A percentile compares a stretch with the other conserved stretches of the same genome.
Evolutionary conservation across 2,329 filamentous ascomycete genomes (phyloP).

Genomic region (Cladosporium sp.): DNA sequence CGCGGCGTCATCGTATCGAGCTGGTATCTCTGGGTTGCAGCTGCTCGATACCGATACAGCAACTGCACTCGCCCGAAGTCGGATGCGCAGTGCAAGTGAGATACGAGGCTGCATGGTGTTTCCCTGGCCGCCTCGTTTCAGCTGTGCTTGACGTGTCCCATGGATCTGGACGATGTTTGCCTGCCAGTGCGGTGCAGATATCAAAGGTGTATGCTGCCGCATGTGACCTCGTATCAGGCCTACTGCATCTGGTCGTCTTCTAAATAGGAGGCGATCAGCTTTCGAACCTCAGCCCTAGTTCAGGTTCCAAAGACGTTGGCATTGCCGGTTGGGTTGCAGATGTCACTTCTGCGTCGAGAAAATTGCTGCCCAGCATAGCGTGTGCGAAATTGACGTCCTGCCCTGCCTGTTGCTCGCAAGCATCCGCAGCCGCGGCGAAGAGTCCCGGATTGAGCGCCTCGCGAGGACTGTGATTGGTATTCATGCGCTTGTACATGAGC

Average conservation of each 20-base stretch:
- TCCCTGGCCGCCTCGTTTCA: not conserved
- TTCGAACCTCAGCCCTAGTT: not conserved
- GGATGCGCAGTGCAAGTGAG: not conserved
- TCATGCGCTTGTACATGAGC: conserved; percentile 13
- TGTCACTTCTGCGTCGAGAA: not conserved
- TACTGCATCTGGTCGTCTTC: not conserved
- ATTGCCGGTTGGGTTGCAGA: not conserved
- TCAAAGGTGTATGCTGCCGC: not conserved
- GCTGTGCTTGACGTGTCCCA: not conserved
- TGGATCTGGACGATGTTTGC: not conserved
- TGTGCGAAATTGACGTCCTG: conserved; percentile 11
- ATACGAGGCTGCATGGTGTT: not conserved
- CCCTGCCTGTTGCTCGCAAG: not conserved
- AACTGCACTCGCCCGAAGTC: not conserved
- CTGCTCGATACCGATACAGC: not conserved
- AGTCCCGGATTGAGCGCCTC: conserved; percentile 15
- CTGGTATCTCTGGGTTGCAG: not conserved
- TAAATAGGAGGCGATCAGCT: not conserved
- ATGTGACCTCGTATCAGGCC: not conserved
- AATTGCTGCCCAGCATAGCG: conserved; percentile 4
- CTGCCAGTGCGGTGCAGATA: not conserved
- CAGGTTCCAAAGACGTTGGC: not conserved
- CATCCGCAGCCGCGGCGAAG: not conserved
- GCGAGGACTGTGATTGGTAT: not conserved
- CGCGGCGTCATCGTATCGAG: not conserved